phyloP scores from a whole-genome alignment of 2,329 filamentous ascomycete species.

The Tolypocladium paradoxum region DNA sequence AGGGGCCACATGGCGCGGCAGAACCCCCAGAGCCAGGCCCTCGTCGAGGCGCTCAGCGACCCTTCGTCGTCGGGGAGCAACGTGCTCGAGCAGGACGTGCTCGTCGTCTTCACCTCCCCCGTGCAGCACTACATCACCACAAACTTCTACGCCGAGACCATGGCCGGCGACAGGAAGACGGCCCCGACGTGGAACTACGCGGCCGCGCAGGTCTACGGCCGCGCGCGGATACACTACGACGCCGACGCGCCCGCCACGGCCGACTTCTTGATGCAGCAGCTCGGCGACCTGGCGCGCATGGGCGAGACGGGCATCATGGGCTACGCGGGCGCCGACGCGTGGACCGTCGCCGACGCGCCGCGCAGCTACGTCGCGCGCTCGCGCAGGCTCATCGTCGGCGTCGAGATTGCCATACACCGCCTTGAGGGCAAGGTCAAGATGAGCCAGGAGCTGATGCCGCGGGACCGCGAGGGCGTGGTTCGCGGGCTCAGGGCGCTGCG shows the following conservation, averaged over 20 bases:
- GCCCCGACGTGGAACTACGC: conserved; percentile 63
- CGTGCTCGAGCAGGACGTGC: conserved; percentile 39
- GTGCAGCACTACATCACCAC: conserved; percentile 56
- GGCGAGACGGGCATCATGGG: conserved; percentile 46
- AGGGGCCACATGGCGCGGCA: conserved; percentile 50
- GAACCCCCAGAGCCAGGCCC: conserved; percentile 53
- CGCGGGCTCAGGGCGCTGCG: conserved; percentile 36
- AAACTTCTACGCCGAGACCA: conserved; percentile 56
- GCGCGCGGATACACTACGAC: conserved; percentile 41
- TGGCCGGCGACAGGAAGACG: conserved; percentile 46
- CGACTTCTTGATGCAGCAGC: conserved; percentile 37
- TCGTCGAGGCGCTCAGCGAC: conserved; percentile 34
- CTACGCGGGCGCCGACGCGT: conserved; percentile 33
- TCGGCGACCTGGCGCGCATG: conserved; percentile 38
- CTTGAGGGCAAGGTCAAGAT: conserved; percentile 55
- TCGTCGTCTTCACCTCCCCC: conserved; percentile 49
- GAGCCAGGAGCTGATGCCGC: conserved; percentile 46
- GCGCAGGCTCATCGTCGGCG: conserved; percentile 47
- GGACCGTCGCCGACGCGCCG: conserved; percentile 48
- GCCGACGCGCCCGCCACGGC: conserved; percentile 30
- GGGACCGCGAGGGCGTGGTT: conserved; percentile 45
- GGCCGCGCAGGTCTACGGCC: conserved; percentile 53
- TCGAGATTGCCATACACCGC: conserved; percentile 44
- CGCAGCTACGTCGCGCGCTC: conserved; percentile 39
- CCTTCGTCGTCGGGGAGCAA: conserved; percentile 4